Evolutionary conservation across 805 yeast species (phyloP).

Genomic region (Kluyveromyces wickerhamii): DNA sequence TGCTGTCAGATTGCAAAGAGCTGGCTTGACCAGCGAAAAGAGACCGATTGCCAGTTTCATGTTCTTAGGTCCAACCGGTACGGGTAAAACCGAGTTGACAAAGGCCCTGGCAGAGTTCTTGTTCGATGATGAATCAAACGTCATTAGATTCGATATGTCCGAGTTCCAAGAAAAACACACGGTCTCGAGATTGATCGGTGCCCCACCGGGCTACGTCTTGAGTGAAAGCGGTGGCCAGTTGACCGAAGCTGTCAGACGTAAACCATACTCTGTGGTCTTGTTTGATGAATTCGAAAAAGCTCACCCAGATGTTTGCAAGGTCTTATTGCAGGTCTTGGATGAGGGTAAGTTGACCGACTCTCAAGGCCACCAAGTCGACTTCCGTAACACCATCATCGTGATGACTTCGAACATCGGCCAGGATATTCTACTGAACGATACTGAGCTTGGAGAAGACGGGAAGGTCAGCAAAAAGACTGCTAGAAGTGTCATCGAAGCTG

Average conservation of each 20-base stretch:
- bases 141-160: conserved; percentile 93
- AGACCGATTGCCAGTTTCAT: conserved; percentile 95
- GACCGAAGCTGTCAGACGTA: conserved; percentile 92
- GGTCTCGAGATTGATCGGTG: conserved; percentile 85
- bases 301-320: conserved; percentile 88
- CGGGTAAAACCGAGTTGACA: conserved; percentile 95
- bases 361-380: conserved; percentile 89
- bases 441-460: conserved; percentile 47
- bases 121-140: conserved; percentile 81
- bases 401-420: conserved; percentile 98
- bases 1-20: conserved; percentile 93
- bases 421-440: conserved; percentile 67
- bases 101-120: conserved; percentile 87
- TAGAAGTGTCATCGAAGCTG: conserved; percentile 51
- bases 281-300: conserved; percentile 98
- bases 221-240: conserved; percentile 91
- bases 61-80: conserved; percentile 97
- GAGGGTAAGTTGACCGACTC: conserved; percentile 94
- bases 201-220: conserved; percentile 97
- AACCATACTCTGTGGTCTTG: conserved; percentile 86
- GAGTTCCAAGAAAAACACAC: conserved; percentile 95
- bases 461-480: conserved; percentile 48
- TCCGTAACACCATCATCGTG: conserved; percentile 88
- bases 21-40: conserved; percentile 89
- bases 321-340: conserved; percentile 84